These are phyloP conservation scores for Paraphaeosphaeria minitans DNA, from an alignment of 2,329 filamentous ascomycete genomes.

Conservation along the genomic window DNA sequence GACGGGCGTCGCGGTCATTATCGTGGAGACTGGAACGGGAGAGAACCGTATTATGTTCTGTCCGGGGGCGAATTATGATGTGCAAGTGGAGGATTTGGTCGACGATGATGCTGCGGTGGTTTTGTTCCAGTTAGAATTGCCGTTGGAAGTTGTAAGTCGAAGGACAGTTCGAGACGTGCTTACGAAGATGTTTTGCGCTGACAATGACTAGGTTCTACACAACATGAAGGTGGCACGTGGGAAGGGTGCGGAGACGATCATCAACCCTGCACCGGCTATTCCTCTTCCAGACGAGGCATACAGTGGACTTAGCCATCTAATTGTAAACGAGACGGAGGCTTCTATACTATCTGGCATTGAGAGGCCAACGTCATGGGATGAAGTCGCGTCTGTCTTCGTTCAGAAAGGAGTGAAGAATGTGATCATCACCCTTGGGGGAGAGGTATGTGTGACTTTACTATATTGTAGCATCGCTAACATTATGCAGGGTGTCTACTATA, in stretches of 20 bases:
- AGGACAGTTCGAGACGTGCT: neutral
- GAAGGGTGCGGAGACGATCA: conserved; percentile 61
- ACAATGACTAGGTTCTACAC: conserved; percentile 33
- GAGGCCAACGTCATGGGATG: conserved; percentile 39
- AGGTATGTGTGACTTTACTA: conserved; percentile 55
- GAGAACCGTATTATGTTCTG: conserved; percentile 57
- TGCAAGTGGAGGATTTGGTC: conserved; percentile 45
- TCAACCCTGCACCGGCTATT: conserved; percentile 81
- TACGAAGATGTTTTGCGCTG: neutral
- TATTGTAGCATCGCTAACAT: conserved; percentile 19
- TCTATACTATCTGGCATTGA: conserved; percentile 68
- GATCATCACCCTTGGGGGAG: conserved; percentile 81
- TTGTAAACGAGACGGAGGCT: conserved; percentile 92
- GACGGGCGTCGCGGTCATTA: conserved; percentile 56
- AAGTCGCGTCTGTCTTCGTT: conserved; percentile 61
- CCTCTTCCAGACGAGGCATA: conserved; percentile 70
- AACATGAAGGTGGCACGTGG: conserved; percentile 44
- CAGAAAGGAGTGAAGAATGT: conserved; percentile 73
- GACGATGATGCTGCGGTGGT: conserved; percentile 49
- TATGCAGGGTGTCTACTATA: conserved; percentile 47
- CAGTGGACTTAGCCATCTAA: conserved; percentile 71
- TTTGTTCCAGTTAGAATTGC: conserved; percentile 56
- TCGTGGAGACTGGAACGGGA: conserved; percentile 54
- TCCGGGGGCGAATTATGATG: conserved; percentile 54
- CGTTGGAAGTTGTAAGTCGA: conserved; percentile 45